These are phyloP conservation scores for Parsonsia alboflavescens DNA, from an alignment of 257 asterid genomes.

Conservation along the genomic window DNA sequence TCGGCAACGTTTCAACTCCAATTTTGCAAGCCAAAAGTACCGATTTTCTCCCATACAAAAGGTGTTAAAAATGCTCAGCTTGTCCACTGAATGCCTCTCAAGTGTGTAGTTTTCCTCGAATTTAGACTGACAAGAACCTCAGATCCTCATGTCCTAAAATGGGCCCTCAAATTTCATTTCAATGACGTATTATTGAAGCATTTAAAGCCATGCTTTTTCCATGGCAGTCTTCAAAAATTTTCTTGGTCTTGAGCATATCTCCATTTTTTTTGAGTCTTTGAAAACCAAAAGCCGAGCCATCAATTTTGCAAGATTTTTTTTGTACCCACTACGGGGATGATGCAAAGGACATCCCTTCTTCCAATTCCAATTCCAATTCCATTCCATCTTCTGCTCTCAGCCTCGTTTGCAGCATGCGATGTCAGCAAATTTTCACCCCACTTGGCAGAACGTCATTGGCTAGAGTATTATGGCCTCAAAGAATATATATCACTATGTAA, in stretches of 20 bases:
- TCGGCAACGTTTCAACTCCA: background rate
- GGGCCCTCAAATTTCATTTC: slow-evolving; percentile 11
- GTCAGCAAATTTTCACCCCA: slow-evolving; percentile 38
- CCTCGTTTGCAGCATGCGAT: slow-evolving; percentile 10
- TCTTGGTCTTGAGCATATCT: slow-evolving; percentile 22
- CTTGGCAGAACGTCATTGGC: slow-evolving; percentile 33
- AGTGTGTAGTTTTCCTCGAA: background rate
- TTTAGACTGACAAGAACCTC: slow-evolving; percentile 18
- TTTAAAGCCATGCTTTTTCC: background rate
- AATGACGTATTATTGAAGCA: slow-evolving; percentile 5
- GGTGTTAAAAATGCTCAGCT: background rate
- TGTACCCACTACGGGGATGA: background rate
- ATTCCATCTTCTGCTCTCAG: background rate
- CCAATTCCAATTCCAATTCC: no score
- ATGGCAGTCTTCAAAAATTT: slow-evolving; percentile 1
- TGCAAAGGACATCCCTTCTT: background rate
- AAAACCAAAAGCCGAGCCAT: slow-evolving; percentile 10
- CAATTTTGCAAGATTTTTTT: slow-evolving; percentile 15
- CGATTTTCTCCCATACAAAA: background rate
- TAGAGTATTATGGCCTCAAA: slow-evolving; percentile 34
- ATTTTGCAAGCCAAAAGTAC: background rate
- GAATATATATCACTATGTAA: slow-evolving; percentile 27
- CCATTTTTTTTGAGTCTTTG: background rate
- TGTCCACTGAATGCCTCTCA: background rate
- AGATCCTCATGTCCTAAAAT: slow-evolving; percentile 18